Percentiles rank a stretch among this genome's conserved stretches.
Evolutionary conservation across 2,329 filamentous ascomycete genomes (phyloP).

Genomic region (Cladophialophora chaetospira): DNA sequence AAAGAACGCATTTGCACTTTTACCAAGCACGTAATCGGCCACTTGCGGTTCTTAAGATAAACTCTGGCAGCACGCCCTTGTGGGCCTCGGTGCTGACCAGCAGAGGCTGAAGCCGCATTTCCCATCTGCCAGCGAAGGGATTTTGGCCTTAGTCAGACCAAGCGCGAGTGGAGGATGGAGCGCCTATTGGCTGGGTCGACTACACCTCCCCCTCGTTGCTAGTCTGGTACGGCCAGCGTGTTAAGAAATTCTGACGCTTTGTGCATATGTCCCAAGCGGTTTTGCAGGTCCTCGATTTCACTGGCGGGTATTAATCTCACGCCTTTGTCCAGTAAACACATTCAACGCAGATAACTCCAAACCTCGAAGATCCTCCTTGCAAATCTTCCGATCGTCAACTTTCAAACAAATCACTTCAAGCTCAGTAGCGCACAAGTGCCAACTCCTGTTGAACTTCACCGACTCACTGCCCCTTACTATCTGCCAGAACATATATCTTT

Average conservation of each 20-base stretch:
- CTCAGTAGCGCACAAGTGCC: too few species aligned
- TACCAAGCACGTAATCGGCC: too few species aligned
- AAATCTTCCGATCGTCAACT: too few species aligned
- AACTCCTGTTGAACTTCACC: too few species aligned
- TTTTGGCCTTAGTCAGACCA: constrained; percentile 12
- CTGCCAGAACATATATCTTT: neutral
- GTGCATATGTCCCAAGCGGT: neutral
- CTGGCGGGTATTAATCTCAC: constrained; percentile 1
- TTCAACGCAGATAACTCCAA: neutral
- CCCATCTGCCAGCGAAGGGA: too few species aligned
- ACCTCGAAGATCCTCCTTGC: too few species aligned
- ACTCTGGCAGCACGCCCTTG: too few species aligned
- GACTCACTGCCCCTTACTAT: neutral
- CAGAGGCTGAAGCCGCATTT: too few species aligned
- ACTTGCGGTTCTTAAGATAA: too few species aligned
- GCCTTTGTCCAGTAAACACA: neutral
- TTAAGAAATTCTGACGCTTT: constrained; percentile 19
- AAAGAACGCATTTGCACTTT: too few species aligned
- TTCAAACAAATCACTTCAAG: too few species aligned
- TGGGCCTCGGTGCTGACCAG: too few species aligned
- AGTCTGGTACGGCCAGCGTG: constrained; percentile 24
- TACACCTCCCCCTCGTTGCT: constrained; percentile 1
- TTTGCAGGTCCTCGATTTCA: neutral
- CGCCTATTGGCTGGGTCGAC: constrained; percentile 7
- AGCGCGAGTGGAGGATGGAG: neutral